Evolutionary conservation across 192 early-diverging fungal genomes (phyloP).

Genomic region (Diversispora epigaea): DNA sequence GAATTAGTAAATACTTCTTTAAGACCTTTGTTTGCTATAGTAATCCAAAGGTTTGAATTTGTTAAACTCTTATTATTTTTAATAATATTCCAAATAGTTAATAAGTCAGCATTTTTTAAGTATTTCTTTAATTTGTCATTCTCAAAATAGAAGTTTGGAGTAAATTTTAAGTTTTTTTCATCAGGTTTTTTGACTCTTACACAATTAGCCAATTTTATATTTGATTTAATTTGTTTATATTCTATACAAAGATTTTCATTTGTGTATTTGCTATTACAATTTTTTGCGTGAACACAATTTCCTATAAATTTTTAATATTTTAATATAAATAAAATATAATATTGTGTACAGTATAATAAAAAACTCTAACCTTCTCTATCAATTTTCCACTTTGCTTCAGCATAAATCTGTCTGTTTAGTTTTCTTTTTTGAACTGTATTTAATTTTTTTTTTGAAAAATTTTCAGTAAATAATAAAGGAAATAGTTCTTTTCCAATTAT

Average conservation of each 20-base stretch:
- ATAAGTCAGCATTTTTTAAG: neutral
- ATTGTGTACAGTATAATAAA: too few species aligned
- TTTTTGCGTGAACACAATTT: too few species aligned
- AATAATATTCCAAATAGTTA: neutral
- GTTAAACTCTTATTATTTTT: neutral
- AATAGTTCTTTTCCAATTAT: neutral
- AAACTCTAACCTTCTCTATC: too few species aligned
- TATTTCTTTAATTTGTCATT: neutral
- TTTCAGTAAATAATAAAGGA: neutral
- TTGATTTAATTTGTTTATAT: too few species aligned
- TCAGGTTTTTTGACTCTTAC: too few species aligned
- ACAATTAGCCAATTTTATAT: too few species aligned
- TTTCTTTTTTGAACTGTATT: neutral
- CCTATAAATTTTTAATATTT: too few species aligned
- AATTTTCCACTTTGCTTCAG: too few species aligned
- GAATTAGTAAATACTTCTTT: constrained; percentile 5
- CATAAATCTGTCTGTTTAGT: neutral
- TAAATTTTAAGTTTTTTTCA: neutral
- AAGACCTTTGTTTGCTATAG: too few species aligned
- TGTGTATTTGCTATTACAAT: too few species aligned
- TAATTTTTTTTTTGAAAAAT: neutral
- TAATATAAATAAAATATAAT: too few species aligned
- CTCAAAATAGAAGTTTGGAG: neutral
- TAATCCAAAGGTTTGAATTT: neutral
- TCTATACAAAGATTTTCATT: too few species aligned